These are phyloP conservation scores for Tolypocladium inflatum DNA, from an alignment of 2,329 filamentous ascomycete genomes.

Conservation along the genomic window DNA sequence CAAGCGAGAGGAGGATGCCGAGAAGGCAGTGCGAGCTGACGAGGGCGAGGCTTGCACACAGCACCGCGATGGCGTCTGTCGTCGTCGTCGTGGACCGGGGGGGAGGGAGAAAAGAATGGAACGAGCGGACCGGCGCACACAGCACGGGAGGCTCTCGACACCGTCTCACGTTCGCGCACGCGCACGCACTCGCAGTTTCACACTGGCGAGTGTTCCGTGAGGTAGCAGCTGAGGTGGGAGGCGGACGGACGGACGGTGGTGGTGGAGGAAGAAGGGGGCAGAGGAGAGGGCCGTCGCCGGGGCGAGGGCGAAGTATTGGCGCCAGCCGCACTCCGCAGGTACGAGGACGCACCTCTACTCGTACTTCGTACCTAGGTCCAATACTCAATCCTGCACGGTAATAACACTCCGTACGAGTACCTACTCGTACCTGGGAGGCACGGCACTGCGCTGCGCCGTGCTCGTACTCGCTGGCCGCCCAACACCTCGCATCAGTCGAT, in stretches of 20 bases:
- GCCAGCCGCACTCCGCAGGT: background rate
- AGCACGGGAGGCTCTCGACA: slow-evolving; percentile 3
- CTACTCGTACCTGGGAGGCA: no score
- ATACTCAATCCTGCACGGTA: no score
- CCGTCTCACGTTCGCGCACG: background rate
- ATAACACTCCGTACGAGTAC: no score
- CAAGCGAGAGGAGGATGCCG: slow-evolving; percentile 6
- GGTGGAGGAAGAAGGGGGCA: background rate
- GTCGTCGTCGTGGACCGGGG: background rate
- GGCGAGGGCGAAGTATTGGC: background rate
- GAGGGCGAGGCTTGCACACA: background rate
- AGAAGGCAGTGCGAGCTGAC: background rate
- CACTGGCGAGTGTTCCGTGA: background rate
- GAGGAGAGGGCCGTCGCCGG: background rate
- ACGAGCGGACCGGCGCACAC: slow-evolving; percentile 4
- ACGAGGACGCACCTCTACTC: no score
- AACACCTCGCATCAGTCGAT: background rate
- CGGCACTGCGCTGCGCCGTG: no score
- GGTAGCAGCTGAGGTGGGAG: background rate
- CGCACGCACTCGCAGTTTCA: background rate
- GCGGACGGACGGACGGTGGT: background rate
- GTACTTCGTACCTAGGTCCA: background rate
- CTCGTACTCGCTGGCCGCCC: background rate
- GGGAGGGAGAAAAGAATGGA: slow-evolving; percentile 8
- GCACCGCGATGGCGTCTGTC: background rate